A percentile compares a stretch with the other conserved stretches of the same genome.
These are phyloP conservation scores for Trichoderma guizhouense DNA, from an alignment of 2,329 filamentous ascomycete species.

Conservation along the genomic window DNA sequence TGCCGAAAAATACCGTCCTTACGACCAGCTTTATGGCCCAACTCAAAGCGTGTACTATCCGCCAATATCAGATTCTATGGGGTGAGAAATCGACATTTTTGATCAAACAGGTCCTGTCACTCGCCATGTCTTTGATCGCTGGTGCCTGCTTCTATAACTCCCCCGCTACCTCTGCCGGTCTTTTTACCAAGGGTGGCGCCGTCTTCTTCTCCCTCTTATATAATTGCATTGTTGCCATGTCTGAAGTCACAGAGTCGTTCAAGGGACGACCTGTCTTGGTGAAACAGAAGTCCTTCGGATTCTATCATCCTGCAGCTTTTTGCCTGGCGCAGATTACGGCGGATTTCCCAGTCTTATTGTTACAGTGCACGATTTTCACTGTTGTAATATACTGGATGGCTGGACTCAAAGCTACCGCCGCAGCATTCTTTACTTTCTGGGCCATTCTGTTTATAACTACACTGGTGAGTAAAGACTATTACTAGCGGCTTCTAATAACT, in stretches of 20 bases:
- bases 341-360: conserved; percentile 53
- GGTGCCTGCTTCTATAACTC: conserved; percentile 68
- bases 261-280: conserved; percentile 55
- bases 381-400: conserved; percentile 64
- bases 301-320: conserved; percentile 57
- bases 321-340: conserved; percentile 55
- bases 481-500: not conserved
- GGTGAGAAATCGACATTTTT: conserved; percentile 62
- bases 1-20: conserved; percentile 34
- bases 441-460: conserved; percentile 29
- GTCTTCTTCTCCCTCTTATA: conserved; percentile 63
- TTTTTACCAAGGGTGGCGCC: conserved; percentile 63
- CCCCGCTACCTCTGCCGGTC: conserved; percentile 51
- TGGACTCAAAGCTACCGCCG: conserved; percentile 49
- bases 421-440: conserved; percentile 62
- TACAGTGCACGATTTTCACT: conserved; percentile 57
- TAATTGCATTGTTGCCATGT: conserved; percentile 59
- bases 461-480: not conserved
- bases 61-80: conserved; percentile 64
- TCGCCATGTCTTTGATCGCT: conserved; percentile 58
- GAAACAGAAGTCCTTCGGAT: conserved; percentile 57
- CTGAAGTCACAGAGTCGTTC: conserved; percentile 64
- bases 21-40: conserved; percentile 50
- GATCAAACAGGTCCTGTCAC: conserved; percentile 57
- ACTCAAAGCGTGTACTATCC: conserved; percentile 51